Evolutionary conservation across 2,329 filamentous ascomycete genomes (phyloP).

Genomic region (Fusarium duplospermum): DNA sequence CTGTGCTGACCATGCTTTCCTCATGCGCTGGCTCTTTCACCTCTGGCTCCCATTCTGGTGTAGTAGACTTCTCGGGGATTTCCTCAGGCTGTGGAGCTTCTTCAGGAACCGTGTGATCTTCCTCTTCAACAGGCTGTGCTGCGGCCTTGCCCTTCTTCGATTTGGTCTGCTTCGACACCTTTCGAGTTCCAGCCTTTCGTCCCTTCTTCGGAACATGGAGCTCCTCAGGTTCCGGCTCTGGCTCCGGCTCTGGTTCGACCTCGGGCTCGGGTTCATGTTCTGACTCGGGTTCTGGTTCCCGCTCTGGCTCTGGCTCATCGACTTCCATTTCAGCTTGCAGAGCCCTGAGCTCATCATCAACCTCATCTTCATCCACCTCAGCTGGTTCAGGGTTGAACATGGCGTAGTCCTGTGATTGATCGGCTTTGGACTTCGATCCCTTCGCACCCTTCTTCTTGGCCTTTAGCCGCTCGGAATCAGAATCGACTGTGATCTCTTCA

Average conservation of each 20-base stretch:
- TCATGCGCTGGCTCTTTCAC: conserved; percentile 48
- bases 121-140: conserved; percentile 36
- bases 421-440: conserved; percentile 41
- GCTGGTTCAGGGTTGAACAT: conserved; percentile 65
- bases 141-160: conserved; percentile 56
- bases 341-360: conserved; percentile 63
- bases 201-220: conserved; percentile 65
- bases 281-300: conserved; percentile 6
- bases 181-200: conserved; percentile 63
- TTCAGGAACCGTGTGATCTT: conserved; percentile 32
- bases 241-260: conserved; percentile 9
- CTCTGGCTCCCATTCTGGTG: conserved; percentile 28
- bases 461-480: conserved; percentile 57
- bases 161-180: conserved; percentile 64
- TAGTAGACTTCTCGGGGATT: conserved; percentile 1
- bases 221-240: conserved; percentile 45
- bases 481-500: conserved; percentile 61
- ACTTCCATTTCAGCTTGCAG: conserved; percentile 63
- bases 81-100: conserved; percentile 13
- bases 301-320: conserved; percentile 37
- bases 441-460: conserved; percentile 47
- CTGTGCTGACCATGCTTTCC: conserved; percentile 55
- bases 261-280: conserved; percentile 19
- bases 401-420: conserved; percentile 55
- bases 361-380: conserved; percentile 58